Base-by-base conservation (phyloP, 2,329 filamentous ascomycete genomes). In the Aspergillus pseudoviridinutans region DNA sequence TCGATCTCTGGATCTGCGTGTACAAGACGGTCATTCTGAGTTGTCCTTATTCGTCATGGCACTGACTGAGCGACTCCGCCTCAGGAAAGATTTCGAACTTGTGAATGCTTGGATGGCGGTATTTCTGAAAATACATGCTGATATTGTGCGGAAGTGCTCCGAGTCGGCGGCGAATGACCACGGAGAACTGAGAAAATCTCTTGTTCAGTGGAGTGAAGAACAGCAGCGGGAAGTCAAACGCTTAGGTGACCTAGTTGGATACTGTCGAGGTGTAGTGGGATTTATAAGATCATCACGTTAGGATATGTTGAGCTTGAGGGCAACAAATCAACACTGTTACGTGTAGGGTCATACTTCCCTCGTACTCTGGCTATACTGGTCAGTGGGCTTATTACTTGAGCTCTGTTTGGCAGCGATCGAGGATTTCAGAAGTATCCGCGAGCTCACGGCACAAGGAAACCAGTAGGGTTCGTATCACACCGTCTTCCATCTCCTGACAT, bases 41-140 rank as follows among this genome's bases (percentile, higher is more conserved):
- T 78, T 96, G 20, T 79, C 87, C 0, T 81, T 86, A 54, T 99
- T 99, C 70, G 87, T 97, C 53, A 75, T 79, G n/a, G 92, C 92
- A 1, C 76, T 99, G 56, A 95, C 90, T 0, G 81, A 79, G 54
- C 82, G 89, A 12, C 78, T 97, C 53, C 76, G 79, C 47, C 79
- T 84, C 52, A 86, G 87, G 62, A 84, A 84, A 50, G 94, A 97
- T 73, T 99, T 96, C 74, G 94, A 99, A 76, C 82, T 99, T 42
- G 89, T 91, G 17, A 92, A 97, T 74, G 91, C 92, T 0, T 99
- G 94, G 93, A 97, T 99, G 92, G 87, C 89, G 1, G 93, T 97
- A 1, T 96, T 97, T 68, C 72, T 99, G 58, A 84, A 87, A 50
- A 78, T 96, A 44, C 93, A 97, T 74, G 82, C 81, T 6, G 86